phyloP scores from a whole-genome alignment of 441 rosid genomes.

The Populus hybrid region DNA sequence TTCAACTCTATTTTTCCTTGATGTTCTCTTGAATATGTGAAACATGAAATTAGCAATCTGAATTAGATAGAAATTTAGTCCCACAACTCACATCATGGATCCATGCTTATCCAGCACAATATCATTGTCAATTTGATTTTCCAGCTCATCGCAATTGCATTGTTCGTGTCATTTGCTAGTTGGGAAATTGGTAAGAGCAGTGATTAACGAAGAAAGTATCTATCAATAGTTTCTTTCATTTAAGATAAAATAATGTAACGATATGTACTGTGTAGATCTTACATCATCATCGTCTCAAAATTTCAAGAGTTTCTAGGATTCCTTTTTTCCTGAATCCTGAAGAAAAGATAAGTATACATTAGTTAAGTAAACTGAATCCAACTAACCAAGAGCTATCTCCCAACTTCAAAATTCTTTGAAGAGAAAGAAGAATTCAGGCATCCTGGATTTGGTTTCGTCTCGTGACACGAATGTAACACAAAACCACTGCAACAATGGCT shows the following conservation, averaged over 20 bases:
- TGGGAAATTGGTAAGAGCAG: background rate
- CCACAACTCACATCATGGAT: background rate
- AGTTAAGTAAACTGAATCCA: background rate
- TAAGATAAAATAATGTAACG: background rate
- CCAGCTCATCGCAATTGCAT: background rate
- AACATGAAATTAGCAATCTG: too few relatives aligned
- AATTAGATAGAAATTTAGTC: background rate
- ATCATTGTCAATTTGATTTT: background rate
- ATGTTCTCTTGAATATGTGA: too few relatives aligned
- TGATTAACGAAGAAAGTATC: background rate
- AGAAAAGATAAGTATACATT: background rate
- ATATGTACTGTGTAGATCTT: background rate
- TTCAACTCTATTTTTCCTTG: too few relatives aligned
- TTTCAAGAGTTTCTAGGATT: background rate
- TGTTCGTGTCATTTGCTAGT: background rate
- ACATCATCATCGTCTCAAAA: background rate
- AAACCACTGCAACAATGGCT: conserved; percentile 25
- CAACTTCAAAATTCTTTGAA: background rate
- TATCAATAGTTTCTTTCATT: background rate
- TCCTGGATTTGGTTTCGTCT: conserved; percentile 11
- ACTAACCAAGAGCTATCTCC: background rate
- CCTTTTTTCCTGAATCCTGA: background rate
- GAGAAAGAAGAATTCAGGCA: background rate
- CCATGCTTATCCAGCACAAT: background rate
- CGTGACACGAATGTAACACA: conserved; percentile 35